Conservation (phyloP, 2,329 filamentous ascomycete genomes). For the Sphaerostilbella broomeana region DNA sequence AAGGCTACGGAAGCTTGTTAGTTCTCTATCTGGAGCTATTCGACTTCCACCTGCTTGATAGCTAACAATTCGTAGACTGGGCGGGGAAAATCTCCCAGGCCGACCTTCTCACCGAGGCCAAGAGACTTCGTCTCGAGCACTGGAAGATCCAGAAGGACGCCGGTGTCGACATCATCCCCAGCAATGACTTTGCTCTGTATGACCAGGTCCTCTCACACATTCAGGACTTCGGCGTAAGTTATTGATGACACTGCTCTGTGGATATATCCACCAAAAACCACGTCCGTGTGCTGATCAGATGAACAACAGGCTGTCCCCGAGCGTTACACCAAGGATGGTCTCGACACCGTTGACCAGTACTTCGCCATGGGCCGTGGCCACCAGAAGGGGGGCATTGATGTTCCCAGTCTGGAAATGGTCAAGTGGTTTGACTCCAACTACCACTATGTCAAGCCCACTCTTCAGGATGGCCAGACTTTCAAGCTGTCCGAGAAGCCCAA, state of each 20-base stretch:
- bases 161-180: conserved; percentile 94
- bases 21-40: conserved; percentile 29
- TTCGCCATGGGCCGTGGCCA: conserved; percentile 99
- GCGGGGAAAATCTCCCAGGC: conserved; percentile 86
- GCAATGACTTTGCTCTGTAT: conserved; percentile 99
- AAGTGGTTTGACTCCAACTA: conserved; percentile 99
- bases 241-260: neutral
- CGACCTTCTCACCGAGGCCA: conserved; percentile 88
- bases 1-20: conserved; percentile 94
- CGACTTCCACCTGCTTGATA: conserved; percentile 27
- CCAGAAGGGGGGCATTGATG: conserved; percentile 90
- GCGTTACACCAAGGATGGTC: conserved; percentile 85
- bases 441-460: conserved; percentile 99
- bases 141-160: conserved; percentile 99
- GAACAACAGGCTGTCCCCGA: conserved; percentile 69
- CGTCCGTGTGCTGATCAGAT: conserved; percentile 13
- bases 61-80: conserved; percentile 53
- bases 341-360: conserved; percentile 89
- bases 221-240: conserved; percentile 86
- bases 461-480: conserved; percentile 96
- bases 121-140: conserved; percentile 92
- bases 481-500: conserved; percentile 82
- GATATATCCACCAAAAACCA: neutral
- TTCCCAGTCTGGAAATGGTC: conserved; percentile 95
- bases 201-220: conserved; percentile 97